These are phyloP conservation scores for Phascolomyces articulosus DNA, from an alignment of 371 early-diverging fungal genomes.

Conservation along the genomic window DNA sequence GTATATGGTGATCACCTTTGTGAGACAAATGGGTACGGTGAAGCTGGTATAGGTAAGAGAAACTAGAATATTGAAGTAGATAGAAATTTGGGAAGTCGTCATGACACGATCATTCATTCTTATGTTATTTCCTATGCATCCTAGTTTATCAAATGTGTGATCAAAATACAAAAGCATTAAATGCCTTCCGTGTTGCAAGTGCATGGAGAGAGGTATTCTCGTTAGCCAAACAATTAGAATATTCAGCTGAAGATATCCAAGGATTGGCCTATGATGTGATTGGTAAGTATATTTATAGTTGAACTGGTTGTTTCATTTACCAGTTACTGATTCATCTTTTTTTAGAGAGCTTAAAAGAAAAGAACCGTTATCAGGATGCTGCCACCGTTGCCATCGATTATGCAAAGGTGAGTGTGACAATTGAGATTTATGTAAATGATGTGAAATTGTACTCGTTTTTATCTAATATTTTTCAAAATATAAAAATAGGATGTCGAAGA, in stretches of 20 bases:
- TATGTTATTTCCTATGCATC: no score
- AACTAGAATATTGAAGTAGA: no score
- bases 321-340: background rate
- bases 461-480: background rate
- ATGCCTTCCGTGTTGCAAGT: constrained; percentile 67
- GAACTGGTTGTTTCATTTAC: background rate
- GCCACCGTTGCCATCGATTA: constrained; percentile 70
- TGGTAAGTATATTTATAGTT: constrained; percentile 15
- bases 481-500: constrained; percentile 60
- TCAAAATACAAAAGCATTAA: constrained; percentile 62
- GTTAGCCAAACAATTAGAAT: constrained; percentile 66
- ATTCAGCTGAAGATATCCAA: constrained; percentile 48
- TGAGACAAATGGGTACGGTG: constrained; percentile 57
- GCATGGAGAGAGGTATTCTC: constrained; percentile 75
- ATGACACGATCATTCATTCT: no score
- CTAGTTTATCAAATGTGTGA: constrained; percentile 71
- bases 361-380: constrained; percentile 64
- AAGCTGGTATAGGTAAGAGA: constrained; percentile 71
- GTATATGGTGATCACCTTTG: constrained; percentile 72
- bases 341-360: constrained; percentile 56
- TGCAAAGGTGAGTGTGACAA: constrained; percentile 32
- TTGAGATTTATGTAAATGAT: background rate
- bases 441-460: background rate
- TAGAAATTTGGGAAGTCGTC: no score
- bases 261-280: constrained; percentile 53